phyloP scores from a whole-genome alignment of 306 rosid species.

The Cyclanthera cordifolia region DNA sequence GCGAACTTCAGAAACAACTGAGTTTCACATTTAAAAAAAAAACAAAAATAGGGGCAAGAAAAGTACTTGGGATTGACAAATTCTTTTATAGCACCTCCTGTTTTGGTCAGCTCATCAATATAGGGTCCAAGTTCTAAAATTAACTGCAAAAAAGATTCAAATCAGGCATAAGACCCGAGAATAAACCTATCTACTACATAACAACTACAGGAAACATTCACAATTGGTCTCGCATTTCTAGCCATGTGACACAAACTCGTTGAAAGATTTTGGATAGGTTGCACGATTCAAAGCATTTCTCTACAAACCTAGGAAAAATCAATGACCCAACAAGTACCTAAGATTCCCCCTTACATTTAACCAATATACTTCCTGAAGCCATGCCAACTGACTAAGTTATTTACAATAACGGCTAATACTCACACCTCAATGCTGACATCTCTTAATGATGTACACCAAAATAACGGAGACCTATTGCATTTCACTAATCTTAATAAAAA shows the following conservation, averaged over 20 bases:
- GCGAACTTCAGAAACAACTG: background rate
- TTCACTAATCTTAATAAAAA: background rate
- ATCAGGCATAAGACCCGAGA: slow-evolving; percentile 1
- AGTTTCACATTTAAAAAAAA: background rate
- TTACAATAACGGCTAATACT: background rate
- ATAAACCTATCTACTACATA: background rate
- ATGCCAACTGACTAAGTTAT: background rate
- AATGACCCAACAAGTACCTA: background rate
- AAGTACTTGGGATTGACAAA: slow-evolving; percentile 93
- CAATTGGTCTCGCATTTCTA: background rate
- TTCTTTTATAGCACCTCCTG: slow-evolving; percentile 78
- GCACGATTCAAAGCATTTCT: background rate
- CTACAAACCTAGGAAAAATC: background rate
- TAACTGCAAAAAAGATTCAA: slow-evolving; percentile 37
- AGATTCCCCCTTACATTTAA: background rate
- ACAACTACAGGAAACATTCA: background rate
- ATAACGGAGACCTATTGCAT: background rate
- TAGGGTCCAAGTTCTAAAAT: slow-evolving; percentile 85
- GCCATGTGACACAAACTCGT: background rate
- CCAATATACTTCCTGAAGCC: background rate
- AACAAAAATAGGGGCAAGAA: slow-evolving; percentile 15
- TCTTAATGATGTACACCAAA: background rate
- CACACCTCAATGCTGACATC: background rate
- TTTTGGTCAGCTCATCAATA: slow-evolving; percentile 79
- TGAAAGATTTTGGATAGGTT: background rate